Conservation (phyloP, 257 asterid species). For the Solanum raphanifolium region DNA sequence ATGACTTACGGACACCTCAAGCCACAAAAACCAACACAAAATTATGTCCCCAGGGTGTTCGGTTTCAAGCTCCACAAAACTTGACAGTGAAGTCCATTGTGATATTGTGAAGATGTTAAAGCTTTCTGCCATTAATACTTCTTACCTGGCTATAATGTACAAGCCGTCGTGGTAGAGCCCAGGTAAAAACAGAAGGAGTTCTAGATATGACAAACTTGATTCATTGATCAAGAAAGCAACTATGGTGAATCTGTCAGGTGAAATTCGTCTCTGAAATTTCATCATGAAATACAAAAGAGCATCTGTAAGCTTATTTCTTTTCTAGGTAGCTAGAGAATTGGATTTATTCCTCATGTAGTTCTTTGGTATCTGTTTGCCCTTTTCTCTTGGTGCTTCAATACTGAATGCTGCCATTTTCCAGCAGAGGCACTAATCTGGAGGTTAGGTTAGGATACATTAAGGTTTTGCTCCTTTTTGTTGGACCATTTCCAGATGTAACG, state of each 20-base stretch:
- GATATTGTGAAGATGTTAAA: conserved; percentile 14
- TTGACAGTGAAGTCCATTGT: conserved; percentile 17
- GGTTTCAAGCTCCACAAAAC: conserved; percentile 92
- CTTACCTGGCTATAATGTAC: conserved; percentile 25
- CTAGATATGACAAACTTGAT: conserved; percentile 22
- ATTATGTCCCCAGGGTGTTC: conserved; percentile 72
- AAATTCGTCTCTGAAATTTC: conserved; percentile 11
- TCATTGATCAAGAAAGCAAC: conserved; percentile 20
- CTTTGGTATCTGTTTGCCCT: neutral
- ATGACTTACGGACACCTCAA: conserved; percentile 94
- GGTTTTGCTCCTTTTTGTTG: neutral
- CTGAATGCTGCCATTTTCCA: neutral
- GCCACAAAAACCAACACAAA: conserved; percentile 79
- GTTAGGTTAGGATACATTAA: neutral
- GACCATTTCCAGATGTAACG: neutral
- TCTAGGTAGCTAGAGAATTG: neutral
- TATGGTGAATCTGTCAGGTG: conserved; percentile 8
- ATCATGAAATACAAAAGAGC: conserved; percentile 3
- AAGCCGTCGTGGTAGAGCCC: neutral
- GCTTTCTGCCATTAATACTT: conserved; percentile 19
- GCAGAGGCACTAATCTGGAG: neutral
- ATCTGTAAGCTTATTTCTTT: conserved; percentile 14
- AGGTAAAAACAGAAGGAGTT: conserved; percentile 6
- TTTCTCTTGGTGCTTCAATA: neutral
- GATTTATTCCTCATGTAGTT: conserved; percentile 1